Base-by-base conservation (phyloP, 176 grass and related monocot species). In the Musa schizocarpa region DNA sequence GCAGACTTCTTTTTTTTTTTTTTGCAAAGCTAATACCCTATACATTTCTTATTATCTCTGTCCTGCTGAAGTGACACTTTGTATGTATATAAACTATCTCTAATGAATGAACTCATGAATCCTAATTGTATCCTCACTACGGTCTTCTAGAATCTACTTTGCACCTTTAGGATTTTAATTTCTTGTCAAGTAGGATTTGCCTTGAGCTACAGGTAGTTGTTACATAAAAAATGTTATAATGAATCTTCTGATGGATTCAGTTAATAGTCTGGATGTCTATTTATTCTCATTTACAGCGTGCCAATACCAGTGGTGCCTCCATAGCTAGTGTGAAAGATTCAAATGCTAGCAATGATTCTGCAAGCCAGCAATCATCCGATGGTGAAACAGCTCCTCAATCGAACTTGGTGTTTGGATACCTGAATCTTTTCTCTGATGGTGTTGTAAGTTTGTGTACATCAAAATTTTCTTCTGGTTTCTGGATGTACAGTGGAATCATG, bases 381-480 rank as follows among this genome's bases (percentile, higher is more conserved):
- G 76, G 76, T 77, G 29, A 9, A 13, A 84, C 80, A 77, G 81
- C 62, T 62, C 78, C 82, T 21, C 86, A 79, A 43, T 94, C 95
- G 26, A 99, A 74, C 61, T 69, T 99, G 68, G 95, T 99, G 79
- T 99, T 99, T 79, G 95, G 95, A 65, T 99, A 99, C 86, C 84
- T 99, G 76, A 99, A 99, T 73, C 95, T 99, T 82, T 92, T 99
- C 64, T 99, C 95, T 70, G 95, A 99, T 75, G 95, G 95, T 72
- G 91, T 99, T 50, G 95, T 99, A 86, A 99, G 95, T 99, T 84
- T 77, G 14, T 81, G 55, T 68, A 55, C 61, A 78, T 75, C 69
- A 74, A 43, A 6, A 79, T 73, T 77, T 57, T 29, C 21, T 62
- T 54, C 11, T 81, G 26, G 23, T 14, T 72, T 25, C 79, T 51